These are phyloP conservation scores for Neurospora sp. DNA, from an alignment of 2,329 filamentous ascomycete genomes.

Conservation along the genomic window DNA sequence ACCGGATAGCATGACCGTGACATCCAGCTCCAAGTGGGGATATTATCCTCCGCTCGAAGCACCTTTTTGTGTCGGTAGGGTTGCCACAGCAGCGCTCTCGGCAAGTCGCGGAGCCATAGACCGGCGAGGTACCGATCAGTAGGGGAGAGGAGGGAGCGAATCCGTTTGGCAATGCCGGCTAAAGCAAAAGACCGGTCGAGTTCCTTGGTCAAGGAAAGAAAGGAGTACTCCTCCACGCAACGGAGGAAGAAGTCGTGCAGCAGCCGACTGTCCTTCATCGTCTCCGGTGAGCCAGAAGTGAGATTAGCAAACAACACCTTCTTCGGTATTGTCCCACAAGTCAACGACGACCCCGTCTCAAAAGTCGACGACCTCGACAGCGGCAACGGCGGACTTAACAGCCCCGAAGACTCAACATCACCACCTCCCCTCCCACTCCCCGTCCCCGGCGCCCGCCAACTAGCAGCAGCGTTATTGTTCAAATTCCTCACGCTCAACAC, in stretches of 20 bases:
- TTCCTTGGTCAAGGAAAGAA: conserved; percentile 1
- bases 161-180: conserved; percentile 4
- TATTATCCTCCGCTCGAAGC: neutral
- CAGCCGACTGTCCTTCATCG: neutral
- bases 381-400: neutral
- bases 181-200: conserved; percentile 3
- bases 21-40: conserved; percentile 8
- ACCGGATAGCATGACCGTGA: conserved; percentile 1
- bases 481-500: conserved; percentile 5
- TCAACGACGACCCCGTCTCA: neutral
- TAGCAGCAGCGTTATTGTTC: neutral
- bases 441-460: neutral
- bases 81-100: conserved; percentile 6
- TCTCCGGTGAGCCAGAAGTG: neutral
- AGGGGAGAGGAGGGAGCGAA: neutral
- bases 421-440: neutral
- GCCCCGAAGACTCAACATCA: neutral
- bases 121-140: conserved; percentile 1
- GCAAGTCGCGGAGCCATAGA: conserved; percentile 3
- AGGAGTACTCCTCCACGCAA: conserved; percentile 7
- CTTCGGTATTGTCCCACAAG: neutral
- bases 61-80: conserved; percentile 4
- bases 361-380: neutral
- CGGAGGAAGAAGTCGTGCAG: conserved; percentile 8
- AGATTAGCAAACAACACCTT: conserved; percentile 6